Evolutionary conservation across 139 green algal species (phyloP), one percentile per base, ranked within the genome.

Genomic region (Chlorella sp.): DNA sequence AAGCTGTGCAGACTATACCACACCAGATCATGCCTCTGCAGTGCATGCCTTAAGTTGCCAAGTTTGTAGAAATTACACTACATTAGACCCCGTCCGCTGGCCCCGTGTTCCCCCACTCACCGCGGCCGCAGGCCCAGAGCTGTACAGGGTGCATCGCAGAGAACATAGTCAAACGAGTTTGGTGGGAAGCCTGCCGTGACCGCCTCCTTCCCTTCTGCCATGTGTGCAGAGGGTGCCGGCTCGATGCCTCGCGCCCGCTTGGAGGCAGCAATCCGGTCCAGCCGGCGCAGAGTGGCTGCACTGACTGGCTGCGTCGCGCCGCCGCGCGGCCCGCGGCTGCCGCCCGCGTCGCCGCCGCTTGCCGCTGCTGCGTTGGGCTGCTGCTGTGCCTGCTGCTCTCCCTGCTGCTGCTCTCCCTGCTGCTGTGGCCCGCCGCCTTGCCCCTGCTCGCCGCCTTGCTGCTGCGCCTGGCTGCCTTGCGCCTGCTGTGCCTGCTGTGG

Each of bases 111-210:
- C n/a, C 48, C 48, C 48, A 71, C 84, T 32, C 68, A 88, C 48
- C 96, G 90, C 0, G 97, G 97, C 32, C 97, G 90, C 40, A 99
- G 93, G 16, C 97, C 97, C 30, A 99, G 91, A 0, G 96, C 97
- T 15, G 95, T 96, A 94, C 97, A 99, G 11, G 97, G 98, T 2
- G 96, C 96, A 87, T 99, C 97, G 69, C 99, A 91, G 73, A 99
- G 92, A 9, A 99, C 90, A 19, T 91, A 87, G 85, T 98, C 96
- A 91, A 99, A 99, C 68, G 61, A 92, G 24, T 92, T 92, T 3
- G 93, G 92, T 0, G 89, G 57, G 85, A 98, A 98, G 21, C 90
- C 91, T 0, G 36, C 4, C 1, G 21, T 36, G 22, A 57, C 36
- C 11, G 81, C 69, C 57, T 91, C 82, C 37, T 83, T 78, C 36